Conservation (phyloP, 768 basidiomycete genomes). For the Amyloporia xantha region DNA sequence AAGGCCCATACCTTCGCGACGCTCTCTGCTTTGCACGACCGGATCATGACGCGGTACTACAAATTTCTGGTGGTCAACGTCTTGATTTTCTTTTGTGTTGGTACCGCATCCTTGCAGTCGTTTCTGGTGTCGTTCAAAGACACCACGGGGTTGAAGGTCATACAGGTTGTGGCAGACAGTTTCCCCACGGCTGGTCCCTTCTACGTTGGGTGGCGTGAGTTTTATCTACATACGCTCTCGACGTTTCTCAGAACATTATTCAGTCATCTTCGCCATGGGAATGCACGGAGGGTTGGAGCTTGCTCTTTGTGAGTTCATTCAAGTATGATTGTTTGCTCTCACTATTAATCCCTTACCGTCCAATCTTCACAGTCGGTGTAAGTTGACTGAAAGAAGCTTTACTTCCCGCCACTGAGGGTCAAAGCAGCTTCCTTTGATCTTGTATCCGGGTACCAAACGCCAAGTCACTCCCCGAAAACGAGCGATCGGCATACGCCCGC, state of each 20-base stretch:
- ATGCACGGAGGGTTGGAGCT: slow-evolving; percentile 70
- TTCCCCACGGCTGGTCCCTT: slow-evolving; percentile 83
- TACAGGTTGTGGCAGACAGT: slow-evolving; percentile 54
- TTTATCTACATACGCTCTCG: not conserved
- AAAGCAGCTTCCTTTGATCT: slow-evolving; percentile 56
- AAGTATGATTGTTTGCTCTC: too few relatives aligned
- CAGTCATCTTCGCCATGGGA: slow-evolving; percentile 71
- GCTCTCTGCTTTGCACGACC: slow-evolving; percentile 73
- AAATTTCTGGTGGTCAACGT: slow-evolving; percentile 82
- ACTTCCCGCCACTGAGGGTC: slow-evolving; percentile 5
- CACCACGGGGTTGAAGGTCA: slow-evolving; percentile 35
- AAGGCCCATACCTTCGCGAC: slow-evolving; percentile 85
- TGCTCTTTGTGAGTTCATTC: slow-evolving; percentile 55
- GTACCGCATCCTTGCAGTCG: slow-evolving; percentile 64
- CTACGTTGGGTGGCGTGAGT: slow-evolving; percentile 84
- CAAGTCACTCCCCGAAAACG: slow-evolving; percentile 69
- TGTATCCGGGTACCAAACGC: slow-evolving; percentile 55
- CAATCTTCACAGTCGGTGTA: slow-evolving; percentile 64
- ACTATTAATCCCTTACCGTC: too few relatives aligned
- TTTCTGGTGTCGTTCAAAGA: slow-evolving; percentile 57
- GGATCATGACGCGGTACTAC: slow-evolving; percentile 79
- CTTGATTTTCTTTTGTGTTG: slow-evolving; percentile 75
- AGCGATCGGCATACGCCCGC: slow-evolving; percentile 61
- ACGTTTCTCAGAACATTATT: not conserved
- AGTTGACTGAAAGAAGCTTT: too few relatives aligned